A percentile compares a stretch with the other conserved stretches of the same genome.
phyloP scores from a whole-genome alignment of 225 moss, liverwort and hornwort species.

The Bryoerythrophyllum caledonicum region DNA sequence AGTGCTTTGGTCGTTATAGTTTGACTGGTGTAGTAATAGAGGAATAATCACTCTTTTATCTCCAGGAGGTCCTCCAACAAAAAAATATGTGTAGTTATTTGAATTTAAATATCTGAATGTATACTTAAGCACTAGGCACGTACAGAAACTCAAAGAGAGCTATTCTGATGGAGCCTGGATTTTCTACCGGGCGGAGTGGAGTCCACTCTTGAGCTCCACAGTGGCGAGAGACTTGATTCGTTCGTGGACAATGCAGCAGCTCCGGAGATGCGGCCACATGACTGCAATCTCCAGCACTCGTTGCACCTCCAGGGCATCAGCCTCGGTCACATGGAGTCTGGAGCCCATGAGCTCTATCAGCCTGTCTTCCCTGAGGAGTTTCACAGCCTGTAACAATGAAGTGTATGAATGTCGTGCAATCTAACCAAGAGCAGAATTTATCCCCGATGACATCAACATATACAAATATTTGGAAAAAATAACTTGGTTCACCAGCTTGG shows the following conservation, averaged over 20 bases:
- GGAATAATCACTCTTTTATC: background rate
- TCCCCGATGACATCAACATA: background rate
- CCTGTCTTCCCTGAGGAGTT: background rate
- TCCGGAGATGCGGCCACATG: background rate
- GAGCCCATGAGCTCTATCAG: background rate
- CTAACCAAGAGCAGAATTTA: background rate
- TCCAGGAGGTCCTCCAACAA: background rate
- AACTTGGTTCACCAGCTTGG: no score
- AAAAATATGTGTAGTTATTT: background rate
- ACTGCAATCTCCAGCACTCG: background rate
- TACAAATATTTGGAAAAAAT: background rate
- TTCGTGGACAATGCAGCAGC: background rate
- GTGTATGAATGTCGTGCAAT: background rate
- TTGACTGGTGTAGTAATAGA: background rate
- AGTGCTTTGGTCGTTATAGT: constrained; percentile 7
- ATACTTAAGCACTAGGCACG: no score
- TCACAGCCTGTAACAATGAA: background rate
- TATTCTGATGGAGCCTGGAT: no score
- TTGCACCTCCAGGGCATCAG: background rate
- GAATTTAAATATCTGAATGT: no score
- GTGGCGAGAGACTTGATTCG: background rate
- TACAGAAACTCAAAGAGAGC: no score
- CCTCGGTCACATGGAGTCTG: background rate
- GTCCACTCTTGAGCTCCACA: background rate
- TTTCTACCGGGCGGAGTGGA: no score